Conservation (phyloP, 495 filamentous ascomycete species). For the Tuber magnatum region DNA sequence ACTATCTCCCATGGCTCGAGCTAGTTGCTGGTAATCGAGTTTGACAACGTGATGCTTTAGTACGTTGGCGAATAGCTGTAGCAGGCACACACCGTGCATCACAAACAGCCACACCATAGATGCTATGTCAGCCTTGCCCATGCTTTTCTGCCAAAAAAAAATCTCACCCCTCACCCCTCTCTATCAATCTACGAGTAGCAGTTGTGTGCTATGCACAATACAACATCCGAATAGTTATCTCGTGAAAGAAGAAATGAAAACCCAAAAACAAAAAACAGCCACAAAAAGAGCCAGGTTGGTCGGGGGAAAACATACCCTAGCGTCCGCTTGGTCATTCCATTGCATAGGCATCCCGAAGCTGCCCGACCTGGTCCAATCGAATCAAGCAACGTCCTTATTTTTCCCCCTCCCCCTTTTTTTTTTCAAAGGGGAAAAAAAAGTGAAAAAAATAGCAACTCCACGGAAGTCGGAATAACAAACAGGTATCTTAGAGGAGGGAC, state of each 20-base stretch:
- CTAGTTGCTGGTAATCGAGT: conserved; percentile 36
- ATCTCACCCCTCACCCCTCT: not conserved
- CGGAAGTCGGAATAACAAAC: not conserved
- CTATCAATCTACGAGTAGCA: not conserved
- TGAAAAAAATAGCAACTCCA: not conserved
- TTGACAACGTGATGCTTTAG: conserved; percentile 39
- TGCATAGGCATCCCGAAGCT: conserved; percentile 37
- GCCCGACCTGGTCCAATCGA: not conserved
- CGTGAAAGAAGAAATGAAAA: not conserved
- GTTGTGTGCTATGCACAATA: not conserved
- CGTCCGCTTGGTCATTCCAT: conserved; percentile 40
- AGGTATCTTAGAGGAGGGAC: not conserved
- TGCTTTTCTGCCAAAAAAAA: not conserved
- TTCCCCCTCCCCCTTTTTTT: not conserved
- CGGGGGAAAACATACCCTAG: conserved; percentile 21
- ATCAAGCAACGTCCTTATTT: not conserved
- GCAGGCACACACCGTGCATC: not conserved
- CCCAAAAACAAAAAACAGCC: not conserved
- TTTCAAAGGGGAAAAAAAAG: not conserved
- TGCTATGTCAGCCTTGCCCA: not conserved
- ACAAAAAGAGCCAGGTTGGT: not conserved
- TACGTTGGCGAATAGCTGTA: conserved; percentile 39
- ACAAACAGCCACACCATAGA: not conserved
- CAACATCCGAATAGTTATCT: not conserved
- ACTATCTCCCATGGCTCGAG: conserved; percentile 37